Percentiles rank a stretch among this genome's conserved stretches.
Conservation (phyloP, 495 filamentous ascomycete genomes). For the Endocarpon pusillum region DNA sequence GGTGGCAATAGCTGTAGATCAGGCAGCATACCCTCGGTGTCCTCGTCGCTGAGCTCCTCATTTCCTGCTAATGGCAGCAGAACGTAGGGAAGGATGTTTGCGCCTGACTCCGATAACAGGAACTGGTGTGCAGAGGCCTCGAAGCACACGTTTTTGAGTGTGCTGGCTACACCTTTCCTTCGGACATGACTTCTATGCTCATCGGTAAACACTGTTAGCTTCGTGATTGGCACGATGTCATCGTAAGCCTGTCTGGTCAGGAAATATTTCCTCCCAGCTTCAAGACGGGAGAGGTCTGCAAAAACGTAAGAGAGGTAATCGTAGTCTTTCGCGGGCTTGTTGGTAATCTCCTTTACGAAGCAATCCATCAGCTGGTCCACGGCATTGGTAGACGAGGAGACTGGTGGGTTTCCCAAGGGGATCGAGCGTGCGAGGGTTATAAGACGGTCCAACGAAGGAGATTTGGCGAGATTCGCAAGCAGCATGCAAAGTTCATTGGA, state of each 20-base stretch:
- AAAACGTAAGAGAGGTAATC: slow-evolving; percentile 90
- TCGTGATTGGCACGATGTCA: slow-evolving; percentile 61
- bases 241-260: slow-evolving; percentile 57
- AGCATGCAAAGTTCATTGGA: slow-evolving; percentile 82
- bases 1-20: slow-evolving; percentile 78
- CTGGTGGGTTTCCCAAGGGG: slow-evolving; percentile 36
- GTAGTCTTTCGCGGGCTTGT: slow-evolving; percentile 70
- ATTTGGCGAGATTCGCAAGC: slow-evolving; percentile 79
- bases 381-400: slow-evolving; percentile 49
- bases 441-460: slow-evolving; percentile 48
- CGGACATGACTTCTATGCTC: slow-evolving; percentile 66
- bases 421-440: slow-evolving; percentile 41
- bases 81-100: slow-evolving; percentile 74
- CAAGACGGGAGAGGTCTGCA: slow-evolving; percentile 72
- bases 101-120: slow-evolving; percentile 55
- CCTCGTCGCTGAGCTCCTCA: slow-evolving; percentile 43
- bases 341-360: slow-evolving; percentile 77
- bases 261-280: slow-evolving; percentile 61
- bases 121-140: slow-evolving; percentile 51
- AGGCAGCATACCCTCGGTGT: slow-evolving; percentile 61
- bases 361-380: slow-evolving; percentile 88
- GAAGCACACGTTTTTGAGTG: slow-evolving; percentile 74
- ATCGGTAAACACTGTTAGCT: slow-evolving; percentile 83
- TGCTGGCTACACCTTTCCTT: slow-evolving; percentile 76
- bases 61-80: slow-evolving; percentile 49